Evolutionary conservation across 2,329 filamentous ascomycete species (phyloP), one percentile per base, ranked within the genome.

Genomic region (Venturia aucupariae): DNA sequence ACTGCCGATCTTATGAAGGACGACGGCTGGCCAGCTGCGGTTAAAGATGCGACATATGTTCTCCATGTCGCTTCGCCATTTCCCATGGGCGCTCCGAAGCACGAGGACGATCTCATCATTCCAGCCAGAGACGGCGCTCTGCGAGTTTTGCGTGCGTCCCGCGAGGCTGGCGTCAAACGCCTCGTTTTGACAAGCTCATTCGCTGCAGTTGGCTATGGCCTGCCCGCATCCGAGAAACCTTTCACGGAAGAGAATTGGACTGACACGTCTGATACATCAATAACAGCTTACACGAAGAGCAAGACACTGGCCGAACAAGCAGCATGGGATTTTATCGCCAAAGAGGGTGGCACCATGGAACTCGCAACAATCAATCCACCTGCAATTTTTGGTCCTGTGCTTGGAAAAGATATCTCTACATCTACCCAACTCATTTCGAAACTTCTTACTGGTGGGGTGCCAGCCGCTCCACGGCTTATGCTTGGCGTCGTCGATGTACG

Each of bases 341-440:
- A 78, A 65, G 79, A 81, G 70, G 80, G 79, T 70, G 80, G 79
- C 4, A 78, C 77, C 67, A 82, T 82, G 68, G 75, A 73, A 15
- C 67, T 83, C 27, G 72, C 77, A 0, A 81, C 79, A 2, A 75
- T 82, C 57, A 80, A 79, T 68, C 81, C 81, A 5, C 79, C 80
- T 0, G 74, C 80, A 66, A 79, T 82, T 0, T 76, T 79, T 60
- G 81, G 80, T 1, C 81, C 80, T 1, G 77, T 81, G 54, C 78
- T 80, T 65, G 81, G 87, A 68, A 81, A 84, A n/a, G 77, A 77
- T 2, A 77, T 92, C 67, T 92, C 92, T 75, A 89, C 87, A 1
- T 90, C 87, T 15, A 91, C 90, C 72, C 81, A 86, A 68, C 82
- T 86, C 22, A 81, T 90, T 63, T 78, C 83, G 10, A 81, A 87